These are phyloP conservation scores for Phytopythium mirpurense DNA, from an alignment of 352 stramenopile genomes.

Conservation along the genomic window DNA sequence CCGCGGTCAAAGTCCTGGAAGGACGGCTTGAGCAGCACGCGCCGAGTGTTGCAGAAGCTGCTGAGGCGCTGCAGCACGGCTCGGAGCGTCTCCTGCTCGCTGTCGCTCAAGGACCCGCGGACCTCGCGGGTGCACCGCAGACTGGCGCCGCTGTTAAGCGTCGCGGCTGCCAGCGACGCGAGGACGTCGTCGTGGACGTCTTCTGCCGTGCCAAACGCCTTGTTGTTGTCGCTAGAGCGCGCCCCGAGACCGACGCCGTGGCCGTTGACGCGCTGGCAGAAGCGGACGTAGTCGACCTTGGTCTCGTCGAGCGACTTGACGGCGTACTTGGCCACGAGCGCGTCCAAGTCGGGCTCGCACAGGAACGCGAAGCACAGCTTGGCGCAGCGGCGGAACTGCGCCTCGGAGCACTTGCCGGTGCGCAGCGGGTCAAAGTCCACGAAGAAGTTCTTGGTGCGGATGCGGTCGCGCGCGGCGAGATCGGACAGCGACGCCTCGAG, in stretches of 20 bases:
- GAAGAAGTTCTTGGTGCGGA: constrained; percentile 84
- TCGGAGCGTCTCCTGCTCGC: constrained; percentile 34
- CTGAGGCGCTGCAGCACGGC: constrained; percentile 61
- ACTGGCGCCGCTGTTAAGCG: not conserved
- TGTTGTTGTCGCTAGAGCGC: constrained; percentile 33
- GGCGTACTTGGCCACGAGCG: constrained; percentile 60
- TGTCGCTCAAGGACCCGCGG: constrained; percentile 47
- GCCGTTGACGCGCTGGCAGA: constrained; percentile 61
- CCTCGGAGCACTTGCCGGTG: constrained; percentile 66
- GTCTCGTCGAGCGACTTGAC: constrained; percentile 31
- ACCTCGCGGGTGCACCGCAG: constrained; percentile 57
- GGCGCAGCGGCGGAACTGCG: constrained; percentile 73
- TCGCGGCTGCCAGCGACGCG: constrained; percentile 10
- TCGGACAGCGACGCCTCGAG: constrained; percentile 58
- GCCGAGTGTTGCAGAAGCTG: constrained; percentile 45
- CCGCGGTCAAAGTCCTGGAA: constrained; percentile 85
- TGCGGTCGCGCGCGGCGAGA: constrained; percentile 60
- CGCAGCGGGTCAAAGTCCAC: constrained; percentile 76
- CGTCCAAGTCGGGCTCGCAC: constrained; percentile 47
- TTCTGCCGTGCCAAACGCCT: not conserved
- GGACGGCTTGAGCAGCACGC: constrained; percentile 69
- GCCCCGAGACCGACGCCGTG: constrained; percentile 9
- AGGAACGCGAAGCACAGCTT: constrained; percentile 75
- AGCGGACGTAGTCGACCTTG: constrained; percentile 77
- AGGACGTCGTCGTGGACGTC: constrained; percentile 32